Evolutionary conservation across 2,329 filamentous ascomycete genomes (phyloP).

Genomic region (Colletotrichum sp.): DNA sequence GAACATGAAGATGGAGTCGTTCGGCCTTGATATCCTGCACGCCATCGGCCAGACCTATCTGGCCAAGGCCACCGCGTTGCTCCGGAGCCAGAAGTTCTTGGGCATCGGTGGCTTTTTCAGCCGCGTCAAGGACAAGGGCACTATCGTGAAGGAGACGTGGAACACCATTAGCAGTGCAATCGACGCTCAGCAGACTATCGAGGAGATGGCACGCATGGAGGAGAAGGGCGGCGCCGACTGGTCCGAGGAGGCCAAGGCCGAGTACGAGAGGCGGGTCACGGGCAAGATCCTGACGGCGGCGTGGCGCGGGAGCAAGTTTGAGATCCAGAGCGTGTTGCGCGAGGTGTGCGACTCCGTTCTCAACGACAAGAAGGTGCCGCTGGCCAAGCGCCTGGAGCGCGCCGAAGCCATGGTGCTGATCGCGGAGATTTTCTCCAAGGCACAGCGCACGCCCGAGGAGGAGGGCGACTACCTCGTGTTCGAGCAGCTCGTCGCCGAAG

Average conservation of each 20-base stretch:
- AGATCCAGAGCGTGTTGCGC: conserved; percentile 94
- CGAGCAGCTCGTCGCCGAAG: conserved; percentile 96
- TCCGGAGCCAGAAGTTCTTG: conserved; percentile 96
- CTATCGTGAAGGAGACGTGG: conserved; percentile 97
- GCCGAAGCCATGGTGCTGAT: conserved; percentile 89
- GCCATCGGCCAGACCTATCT: conserved; percentile 93
- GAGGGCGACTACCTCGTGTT: conserved; percentile 99
- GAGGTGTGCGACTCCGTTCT: conserved; percentile 93
- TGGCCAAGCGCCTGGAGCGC: conserved; percentile 87
- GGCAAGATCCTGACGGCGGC: conserved; percentile 98
- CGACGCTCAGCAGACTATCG: conserved; percentile 97
- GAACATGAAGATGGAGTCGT: conserved; percentile 99
- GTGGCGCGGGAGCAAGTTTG: conserved; percentile 95
- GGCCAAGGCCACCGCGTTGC: conserved; percentile 82
- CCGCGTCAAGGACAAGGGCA: conserved; percentile 94
- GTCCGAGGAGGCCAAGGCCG: conserved; percentile 96
- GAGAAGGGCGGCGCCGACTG: conserved; percentile 95
- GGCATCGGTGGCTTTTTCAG: conserved; percentile 96
- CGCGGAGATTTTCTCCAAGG: conserved; percentile 88
- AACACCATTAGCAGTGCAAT: conserved; percentile 96
- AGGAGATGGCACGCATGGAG: conserved; percentile 97
- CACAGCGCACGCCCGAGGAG: conserved; percentile 88
- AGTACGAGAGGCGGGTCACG: conserved; percentile 94
- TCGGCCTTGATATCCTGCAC: conserved; percentile 94
- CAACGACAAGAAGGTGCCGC: conserved; percentile 76